Percentiles rank a stretch among this genome's conserved stretches.
Evolutionary conservation across 106 monocot genomes (phyloP).

Genomic region (Apostasia shenzhenica): DNA sequence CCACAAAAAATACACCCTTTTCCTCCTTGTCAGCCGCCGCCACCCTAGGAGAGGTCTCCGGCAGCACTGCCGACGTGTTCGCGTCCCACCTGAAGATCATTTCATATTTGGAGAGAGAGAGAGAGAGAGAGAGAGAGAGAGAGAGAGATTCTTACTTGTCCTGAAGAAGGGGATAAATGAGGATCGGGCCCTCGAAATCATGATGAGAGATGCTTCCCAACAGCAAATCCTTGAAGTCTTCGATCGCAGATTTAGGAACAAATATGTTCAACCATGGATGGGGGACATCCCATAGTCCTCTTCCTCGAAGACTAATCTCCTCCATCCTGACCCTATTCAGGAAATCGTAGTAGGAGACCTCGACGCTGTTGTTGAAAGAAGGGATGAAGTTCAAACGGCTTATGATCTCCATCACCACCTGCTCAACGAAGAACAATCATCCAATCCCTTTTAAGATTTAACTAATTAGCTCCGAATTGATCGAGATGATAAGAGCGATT

Average conservation of each 20-base stretch:
- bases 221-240: constrained; percentile 44
- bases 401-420: constrained; percentile 36
- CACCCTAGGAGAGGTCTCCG: constrained; percentile 10
- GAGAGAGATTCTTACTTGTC: constrained; percentile 55
- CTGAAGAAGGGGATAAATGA: constrained; percentile 66
- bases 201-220: constrained; percentile 40
- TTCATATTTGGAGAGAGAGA: background rate
- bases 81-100: constrained; percentile 52
- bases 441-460: background rate
- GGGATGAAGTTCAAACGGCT: constrained; percentile 29
- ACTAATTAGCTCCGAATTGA: background rate
- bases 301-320: constrained; percentile 44
- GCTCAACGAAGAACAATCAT: background rate
- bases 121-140: background rate
- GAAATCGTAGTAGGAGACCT: constrained; percentile 77
- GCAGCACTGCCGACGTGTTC: constrained; percentile 67
- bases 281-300: constrained; percentile 63
- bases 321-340: constrained; percentile 73
- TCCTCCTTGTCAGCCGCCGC: background rate
- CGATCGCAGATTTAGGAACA: constrained; percentile 60
- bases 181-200: constrained; percentile 56
- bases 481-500: background rate
- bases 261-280: constrained; percentile 89
- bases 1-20: constrained; percentile 47
- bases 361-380: constrained; percentile 30